phyloP scores from a whole-genome alignment of 768 basidiomycete species.

The Macrolepiota dolichaula region DNA sequence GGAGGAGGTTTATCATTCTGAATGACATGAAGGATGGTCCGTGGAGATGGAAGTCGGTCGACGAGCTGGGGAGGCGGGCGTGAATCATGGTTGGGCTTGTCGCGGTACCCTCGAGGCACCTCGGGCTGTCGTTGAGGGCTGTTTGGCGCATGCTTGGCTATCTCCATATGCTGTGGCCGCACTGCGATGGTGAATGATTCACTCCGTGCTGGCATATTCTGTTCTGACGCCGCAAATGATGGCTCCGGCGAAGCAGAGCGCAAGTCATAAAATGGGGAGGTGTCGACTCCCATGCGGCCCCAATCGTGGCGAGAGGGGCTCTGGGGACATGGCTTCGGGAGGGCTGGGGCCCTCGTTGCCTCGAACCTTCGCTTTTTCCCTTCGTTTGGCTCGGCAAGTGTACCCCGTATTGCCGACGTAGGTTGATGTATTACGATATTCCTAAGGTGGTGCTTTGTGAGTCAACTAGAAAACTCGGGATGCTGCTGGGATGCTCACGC shows the following conservation, averaged over 20 bases:
- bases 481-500: background rate
- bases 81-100: background rate
- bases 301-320: background rate
- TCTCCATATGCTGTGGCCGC: background rate
- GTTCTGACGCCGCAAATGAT: background rate
- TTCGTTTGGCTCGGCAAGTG: background rate
- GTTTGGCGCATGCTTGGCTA: background rate
- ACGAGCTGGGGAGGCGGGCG: background rate
- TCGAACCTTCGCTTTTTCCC: background rate
- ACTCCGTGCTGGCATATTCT: background rate
- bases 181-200: background rate
- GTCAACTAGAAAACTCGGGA: background rate
- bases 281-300: conserved; percentile 4
- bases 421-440: conserved; percentile 2
- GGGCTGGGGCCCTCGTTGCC: background rate
- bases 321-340: background rate
- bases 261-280: background rate
- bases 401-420: conserved; percentile 9
- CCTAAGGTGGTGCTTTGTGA: background rate
- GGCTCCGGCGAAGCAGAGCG: conserved; percentile 6
- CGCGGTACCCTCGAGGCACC: background rate
- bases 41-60: background rate
- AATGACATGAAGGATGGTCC: background rate
- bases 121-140: background rate
- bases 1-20: background rate